Base-by-base conservation (phyloP, 2,329 filamentous ascomycete genomes). In the Orbilia quercus region DNA sequence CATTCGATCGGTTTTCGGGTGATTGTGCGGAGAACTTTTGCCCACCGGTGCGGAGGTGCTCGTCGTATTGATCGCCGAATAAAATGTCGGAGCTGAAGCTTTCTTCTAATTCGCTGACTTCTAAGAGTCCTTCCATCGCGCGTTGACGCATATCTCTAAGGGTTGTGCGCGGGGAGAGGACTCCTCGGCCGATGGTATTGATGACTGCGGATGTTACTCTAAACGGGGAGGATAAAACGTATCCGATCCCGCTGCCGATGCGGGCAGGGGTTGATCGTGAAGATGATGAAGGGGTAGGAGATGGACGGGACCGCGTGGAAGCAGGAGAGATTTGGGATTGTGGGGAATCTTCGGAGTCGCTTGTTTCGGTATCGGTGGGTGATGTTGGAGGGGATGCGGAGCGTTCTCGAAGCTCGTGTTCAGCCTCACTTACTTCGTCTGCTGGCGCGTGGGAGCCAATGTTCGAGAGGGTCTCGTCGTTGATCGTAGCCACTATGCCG, bases 331-430 rank as follows among this genome's bases (percentile, higher is more conserved):
- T 18, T 38, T 47, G 51, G n/a, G 63, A 63, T 25, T 40, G 38
- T 14, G 64, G 57, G n/a, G 63, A 63, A 44, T 69, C 70, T 44
- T 74, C 70, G 31, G 69, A 73, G 42, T 69, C 70, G 57, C 62
- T 73, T 16, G 70, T 74, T 62, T 74, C 70, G 36, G 70, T 74
- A 53, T 74, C 70, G 20, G 70, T 74, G 18, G 70, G 63, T 23
- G 70, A 74, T 25, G 70, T 67, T 23, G 31, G 64, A 47, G 22
- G 51, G 16, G 50, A 54, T 16, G 25, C 50, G 18, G 38, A 48
- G 50, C 38, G 62, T 50, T 45, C 54, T 31, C 20, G 54, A 18
- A 44, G 55, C 5, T 60, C 38, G 42, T 59, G 47, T 51, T 65
- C 69, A 18, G 60, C 60, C 23, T 73, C 69, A 65, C 69, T 73